phyloP scores from a whole-genome alignment of 768 basidiomycete species.

The Psilocybe tampanensis region DNA sequence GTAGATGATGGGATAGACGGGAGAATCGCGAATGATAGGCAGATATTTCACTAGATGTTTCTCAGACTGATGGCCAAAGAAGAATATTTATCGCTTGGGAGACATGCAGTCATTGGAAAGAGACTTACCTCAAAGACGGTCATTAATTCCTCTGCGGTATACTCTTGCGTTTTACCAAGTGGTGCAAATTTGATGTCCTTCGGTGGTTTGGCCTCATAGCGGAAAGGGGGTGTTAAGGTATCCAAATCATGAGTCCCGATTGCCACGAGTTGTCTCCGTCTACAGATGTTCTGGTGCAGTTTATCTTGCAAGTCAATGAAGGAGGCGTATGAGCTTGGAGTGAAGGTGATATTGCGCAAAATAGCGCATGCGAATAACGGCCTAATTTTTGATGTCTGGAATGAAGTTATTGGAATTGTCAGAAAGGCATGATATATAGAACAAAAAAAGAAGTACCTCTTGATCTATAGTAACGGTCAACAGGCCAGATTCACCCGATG shows the following conservation, averaged over 20 bases:
- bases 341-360: conserved; percentile 89
- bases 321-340: conserved; percentile 85
- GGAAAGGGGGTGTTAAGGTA: conserved; percentile 84
- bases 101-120: not conserved
- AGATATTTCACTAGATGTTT: conserved; percentile 90
- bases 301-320: conserved; percentile 99
- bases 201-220: conserved; percentile 81
- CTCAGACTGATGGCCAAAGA: conserved; percentile 63
- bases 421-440: not conserved
- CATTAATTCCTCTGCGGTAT: conserved; percentile 93
- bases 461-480: conserved; percentile 69
- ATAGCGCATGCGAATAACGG: conserved; percentile 92
- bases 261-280: conserved; percentile 87
- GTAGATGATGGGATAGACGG: conserved; percentile 98
- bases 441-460: conserved; percentile 54
- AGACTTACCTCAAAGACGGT: conserved; percentile 81
- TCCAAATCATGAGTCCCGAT: conserved; percentile 99
- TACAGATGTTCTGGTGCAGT: conserved; percentile 93
- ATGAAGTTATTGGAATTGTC: not conserved
- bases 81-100: not conserved
- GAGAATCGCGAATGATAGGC: conserved; percentile 91
- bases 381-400: conserved; percentile 77
- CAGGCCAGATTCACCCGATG: conserved; percentile 65
- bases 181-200: conserved; percentile 92
- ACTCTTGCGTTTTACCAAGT: conserved; percentile 74